phyloP scores from a whole-genome alignment of 2,329 filamentous ascomycete genomes.

The Keithomyces neogunnii region DNA sequence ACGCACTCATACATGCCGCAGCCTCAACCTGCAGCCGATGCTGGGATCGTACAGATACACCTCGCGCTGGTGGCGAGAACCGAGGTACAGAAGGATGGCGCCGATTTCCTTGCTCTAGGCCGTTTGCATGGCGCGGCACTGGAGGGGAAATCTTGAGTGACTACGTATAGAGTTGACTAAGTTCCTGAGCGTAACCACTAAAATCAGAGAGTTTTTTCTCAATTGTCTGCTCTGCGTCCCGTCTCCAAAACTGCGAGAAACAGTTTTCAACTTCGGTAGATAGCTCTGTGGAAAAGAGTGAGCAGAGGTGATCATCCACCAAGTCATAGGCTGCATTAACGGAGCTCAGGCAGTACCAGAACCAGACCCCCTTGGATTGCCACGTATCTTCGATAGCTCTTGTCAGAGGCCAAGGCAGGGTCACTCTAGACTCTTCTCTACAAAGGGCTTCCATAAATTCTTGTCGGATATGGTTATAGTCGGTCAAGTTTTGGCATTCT shows the following conservation, averaged over 20 bases:
- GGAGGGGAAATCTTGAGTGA: too few relatives aligned
- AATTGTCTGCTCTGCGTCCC: background rate
- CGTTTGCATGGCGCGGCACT: too few relatives aligned
- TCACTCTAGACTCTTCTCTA: constrained; percentile 2
- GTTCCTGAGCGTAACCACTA: background rate
- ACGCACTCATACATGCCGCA: too few relatives aligned
- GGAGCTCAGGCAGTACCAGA: constrained; percentile 4
- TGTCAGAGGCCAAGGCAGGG: background rate
- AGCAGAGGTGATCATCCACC: background rate
- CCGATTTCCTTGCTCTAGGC: too few relatives aligned
- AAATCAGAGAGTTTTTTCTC: constrained; percentile 1
- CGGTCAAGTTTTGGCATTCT: constrained; percentile 5
- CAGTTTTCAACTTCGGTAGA: background rate
- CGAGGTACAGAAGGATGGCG: too few relatives aligned
- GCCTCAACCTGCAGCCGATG: too few relatives aligned
- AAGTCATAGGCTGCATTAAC: constrained; percentile 1
- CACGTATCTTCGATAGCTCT: constrained; percentile 4
- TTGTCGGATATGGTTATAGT: constrained; percentile 9
- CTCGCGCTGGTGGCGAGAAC: too few relatives aligned
- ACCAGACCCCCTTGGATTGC: constrained; percentile 3
- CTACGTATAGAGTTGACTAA: background rate
- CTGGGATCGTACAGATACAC: too few relatives aligned
- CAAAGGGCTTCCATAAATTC: constrained; percentile 13
- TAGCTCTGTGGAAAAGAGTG: background rate
- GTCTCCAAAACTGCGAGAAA: constrained; percentile 1